Evolutionary conservation across 768 basidiomycete genomes (phyloP).

Genomic region (Russula olivacea): DNA sequence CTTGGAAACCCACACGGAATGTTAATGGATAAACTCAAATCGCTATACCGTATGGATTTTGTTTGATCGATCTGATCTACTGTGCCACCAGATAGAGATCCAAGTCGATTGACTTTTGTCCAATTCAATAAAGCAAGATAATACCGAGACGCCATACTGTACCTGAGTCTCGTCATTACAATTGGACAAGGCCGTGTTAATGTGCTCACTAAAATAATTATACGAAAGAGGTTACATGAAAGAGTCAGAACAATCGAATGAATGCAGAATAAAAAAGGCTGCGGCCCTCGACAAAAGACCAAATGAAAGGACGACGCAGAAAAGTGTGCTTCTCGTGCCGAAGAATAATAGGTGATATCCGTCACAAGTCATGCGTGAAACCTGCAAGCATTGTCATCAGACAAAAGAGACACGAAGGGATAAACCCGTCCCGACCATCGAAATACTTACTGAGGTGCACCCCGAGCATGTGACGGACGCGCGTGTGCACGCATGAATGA

Average conservation of each 20-base stretch:
- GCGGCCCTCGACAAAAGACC: not conserved
- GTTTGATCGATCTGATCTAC: slow-evolving; percentile 16
- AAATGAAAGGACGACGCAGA: not conserved
- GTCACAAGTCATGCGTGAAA: slow-evolving; percentile 15
- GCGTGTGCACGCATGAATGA: slow-evolving; percentile 20
- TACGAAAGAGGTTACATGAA: slow-evolving; percentile 2
- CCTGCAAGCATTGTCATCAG: not conserved
- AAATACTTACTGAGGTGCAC: slow-evolving; percentile 16
- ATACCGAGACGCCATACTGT: not conserved
- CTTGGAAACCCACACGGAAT: not conserved
- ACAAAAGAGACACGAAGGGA: not conserved
- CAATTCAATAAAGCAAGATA: not conserved
- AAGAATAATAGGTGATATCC: not conserved
- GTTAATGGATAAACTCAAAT: slow-evolving; percentile 1
- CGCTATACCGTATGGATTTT: not conserved
- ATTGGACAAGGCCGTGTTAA: not conserved
- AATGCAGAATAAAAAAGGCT: not conserved
- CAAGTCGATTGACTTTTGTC: slow-evolving; percentile 5
- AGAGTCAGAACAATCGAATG: not conserved
- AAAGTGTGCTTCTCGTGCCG: not conserved
- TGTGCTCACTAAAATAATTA: slow-evolving; percentile 12
- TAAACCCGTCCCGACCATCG: not conserved
- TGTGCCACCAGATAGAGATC: slow-evolving; percentile 5
- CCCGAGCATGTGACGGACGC: slow-evolving; percentile 17
- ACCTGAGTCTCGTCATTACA: slow-evolving; percentile 5